Evolutionary conservation across 345 rosid genomes (phyloP).

Genomic region (Rhodomyrtus tomentosa): DNA sequence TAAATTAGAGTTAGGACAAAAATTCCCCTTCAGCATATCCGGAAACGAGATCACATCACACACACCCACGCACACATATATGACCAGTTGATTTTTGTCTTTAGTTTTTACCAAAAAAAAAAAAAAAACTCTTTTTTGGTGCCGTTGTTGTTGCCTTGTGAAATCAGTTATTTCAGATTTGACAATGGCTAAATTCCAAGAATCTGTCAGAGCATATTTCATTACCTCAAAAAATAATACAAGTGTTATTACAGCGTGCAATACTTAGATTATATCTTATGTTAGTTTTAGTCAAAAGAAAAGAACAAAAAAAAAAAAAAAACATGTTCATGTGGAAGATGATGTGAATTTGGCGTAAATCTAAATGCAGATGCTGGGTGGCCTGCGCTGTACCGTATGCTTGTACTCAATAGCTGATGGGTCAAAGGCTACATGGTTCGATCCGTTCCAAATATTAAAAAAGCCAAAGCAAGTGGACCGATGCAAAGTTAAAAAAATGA

Average conservation of each 20-base stretch:
- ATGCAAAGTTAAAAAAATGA: too few relatives aligned
- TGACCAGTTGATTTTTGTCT: background rate
- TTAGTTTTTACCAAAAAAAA: background rate
- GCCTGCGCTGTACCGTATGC: background rate
- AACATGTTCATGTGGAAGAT: background rate
- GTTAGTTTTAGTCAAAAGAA: too few relatives aligned
- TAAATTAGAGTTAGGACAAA: background rate
- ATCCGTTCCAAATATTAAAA: background rate
- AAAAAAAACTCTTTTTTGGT: background rate
- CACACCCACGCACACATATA: too few relatives aligned
- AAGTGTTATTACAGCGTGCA: background rate
- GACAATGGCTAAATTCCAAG: background rate
- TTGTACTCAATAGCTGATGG: background rate
- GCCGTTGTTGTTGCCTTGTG: too few relatives aligned
- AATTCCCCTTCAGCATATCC: background rate
- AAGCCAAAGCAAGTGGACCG: background rate
- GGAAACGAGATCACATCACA: background rate
- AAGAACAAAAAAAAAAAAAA: fast-evolving
- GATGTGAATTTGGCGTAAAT: too few relatives aligned
- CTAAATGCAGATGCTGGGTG: background rate
- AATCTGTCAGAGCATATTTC: background rate
- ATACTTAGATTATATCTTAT: background rate
- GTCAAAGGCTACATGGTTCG: background rate
- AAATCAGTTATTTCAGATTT: background rate
- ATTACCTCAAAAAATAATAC: background rate